A percentile compares a stretch with the other conserved stretches of the same genome.
Evolutionary conservation across 805 yeast species (phyloP).

Genomic region (Candida sakaeoensis): DNA sequence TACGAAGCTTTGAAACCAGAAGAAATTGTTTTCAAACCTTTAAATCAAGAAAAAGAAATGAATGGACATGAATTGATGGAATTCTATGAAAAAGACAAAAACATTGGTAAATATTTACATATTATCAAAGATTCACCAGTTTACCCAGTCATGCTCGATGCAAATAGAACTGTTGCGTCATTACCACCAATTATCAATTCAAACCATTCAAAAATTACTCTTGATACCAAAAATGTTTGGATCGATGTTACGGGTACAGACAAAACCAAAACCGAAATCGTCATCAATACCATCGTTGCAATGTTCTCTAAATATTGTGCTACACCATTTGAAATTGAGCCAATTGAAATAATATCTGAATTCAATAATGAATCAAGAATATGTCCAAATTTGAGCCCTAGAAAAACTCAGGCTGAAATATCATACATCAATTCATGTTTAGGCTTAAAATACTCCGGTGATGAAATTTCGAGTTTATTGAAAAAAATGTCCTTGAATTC

Average conservation of each 20-base stretch:
- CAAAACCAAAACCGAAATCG: constrained; percentile 89
- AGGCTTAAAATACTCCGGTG: constrained; percentile 71
- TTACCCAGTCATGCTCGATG: constrained; percentile 85
- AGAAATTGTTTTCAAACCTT: constrained; percentile 70
- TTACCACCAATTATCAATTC: constrained; percentile 97
- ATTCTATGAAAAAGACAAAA: constrained; percentile 86
- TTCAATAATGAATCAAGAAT: constrained; percentile 75
- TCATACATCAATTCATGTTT: constrained; percentile 87
- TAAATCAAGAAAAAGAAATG: constrained; percentile 66
- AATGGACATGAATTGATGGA: constrained; percentile 80
- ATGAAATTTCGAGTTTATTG: constrained; percentile 65
- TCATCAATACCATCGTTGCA: constrained; percentile 86
- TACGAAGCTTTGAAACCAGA: constrained; percentile 81
- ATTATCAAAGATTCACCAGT: constrained; percentile 86
- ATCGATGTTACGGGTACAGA: constrained; percentile 95
- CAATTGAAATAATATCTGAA: constrained; percentile 77
- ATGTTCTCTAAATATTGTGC: constrained; percentile 91
- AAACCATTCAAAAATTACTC: constrained; percentile 80
- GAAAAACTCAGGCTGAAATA: constrained; percentile 69
- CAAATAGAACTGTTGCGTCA: constrained; percentile 74
- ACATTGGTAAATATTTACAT: constrained; percentile 83
- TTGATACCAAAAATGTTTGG: constrained; percentile 82
- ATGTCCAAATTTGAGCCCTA: constrained; percentile 69
- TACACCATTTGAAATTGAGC: constrained; percentile 83
- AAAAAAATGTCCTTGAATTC: constrained; percentile 80